Conservation (phyloP, 148 eudicot genomes). For the Chenopodium berlandieri region DNA sequence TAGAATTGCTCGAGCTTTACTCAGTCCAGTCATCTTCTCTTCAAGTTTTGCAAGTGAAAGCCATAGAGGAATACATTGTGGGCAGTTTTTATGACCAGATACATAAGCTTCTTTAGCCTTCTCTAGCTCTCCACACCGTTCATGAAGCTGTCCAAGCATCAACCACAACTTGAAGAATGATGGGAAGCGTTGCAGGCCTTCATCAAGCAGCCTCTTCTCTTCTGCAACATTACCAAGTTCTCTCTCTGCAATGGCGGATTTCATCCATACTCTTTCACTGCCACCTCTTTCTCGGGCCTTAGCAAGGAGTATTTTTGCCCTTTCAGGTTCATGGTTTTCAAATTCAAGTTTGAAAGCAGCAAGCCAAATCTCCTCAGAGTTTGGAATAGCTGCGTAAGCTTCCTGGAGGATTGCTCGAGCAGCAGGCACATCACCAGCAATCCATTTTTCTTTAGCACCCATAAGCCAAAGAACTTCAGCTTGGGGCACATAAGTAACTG, state of each 20-base stretch:
- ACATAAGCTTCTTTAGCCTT: slow-evolving; percentile 72
- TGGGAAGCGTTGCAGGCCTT: slow-evolving; percentile 73
- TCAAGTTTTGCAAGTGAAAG: slow-evolving; percentile 87
- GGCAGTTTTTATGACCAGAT: slow-evolving; percentile 66
- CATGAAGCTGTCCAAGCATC: slow-evolving; percentile 95
- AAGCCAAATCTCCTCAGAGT: slow-evolving; percentile 96
- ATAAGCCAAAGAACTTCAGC: slow-evolving; percentile 93
- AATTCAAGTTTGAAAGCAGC: slow-evolving; percentile 96
- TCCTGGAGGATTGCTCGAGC: slow-evolving; percentile 90
- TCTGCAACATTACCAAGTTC: slow-evolving; percentile 75
- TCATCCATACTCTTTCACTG: slow-evolving; percentile 96
- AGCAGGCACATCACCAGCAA: slow-evolving; percentile 93
- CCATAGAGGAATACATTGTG: slow-evolving; percentile 75
- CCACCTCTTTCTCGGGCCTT: slow-evolving; percentile 88
- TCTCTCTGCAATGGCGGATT: slow-evolving; percentile 90
- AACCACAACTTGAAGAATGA: slow-evolving; percentile 88
- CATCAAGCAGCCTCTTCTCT: slow-evolving; percentile 78
- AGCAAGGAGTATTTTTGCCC: slow-evolving; percentile 86
- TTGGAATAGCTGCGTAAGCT: slow-evolving; percentile 88
- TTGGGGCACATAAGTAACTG: slow-evolving; percentile 84
- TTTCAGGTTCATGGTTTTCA: slow-evolving; percentile 88
- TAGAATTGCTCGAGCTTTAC: slow-evolving; percentile 84
- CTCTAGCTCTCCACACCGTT: slow-evolving; percentile 48
- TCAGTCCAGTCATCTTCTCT: slow-evolving; percentile 78
- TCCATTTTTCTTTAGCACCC: slow-evolving; percentile 99